Base-by-base conservation (phyloP, 2,329 filamentous ascomycete genomes). In the Pseudopithomyces chartarum region DNA sequence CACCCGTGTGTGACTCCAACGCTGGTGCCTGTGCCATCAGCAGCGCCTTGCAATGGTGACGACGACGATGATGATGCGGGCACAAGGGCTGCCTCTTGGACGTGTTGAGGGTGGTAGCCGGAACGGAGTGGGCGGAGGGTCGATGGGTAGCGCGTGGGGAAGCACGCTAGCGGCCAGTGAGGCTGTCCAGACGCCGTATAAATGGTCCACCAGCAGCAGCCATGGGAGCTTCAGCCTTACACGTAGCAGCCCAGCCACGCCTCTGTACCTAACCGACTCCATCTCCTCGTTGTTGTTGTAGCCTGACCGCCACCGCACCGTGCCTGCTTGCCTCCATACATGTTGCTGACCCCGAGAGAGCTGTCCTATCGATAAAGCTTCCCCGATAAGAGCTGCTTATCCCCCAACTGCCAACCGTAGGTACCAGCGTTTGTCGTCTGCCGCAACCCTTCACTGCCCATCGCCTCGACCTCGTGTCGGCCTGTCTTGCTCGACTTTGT, bases 191-290 rank as follows among this genome's bases (percentile, higher is more conserved):
- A 17, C 48, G 38, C 48, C 23, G 17, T 51, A 51, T 43, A 43
- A 51, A 51, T 43, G 48, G 48, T 51, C 36, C 20, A 33, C n/a
- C 36, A 33, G 36, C 48, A 51, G 48, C 48, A 20, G 22, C 29
- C 32, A 38, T 38, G 32, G 42, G 32, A 39, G 42, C 22, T 39
- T 20, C 43, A 32, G 40, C 26, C 42, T 47, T 46, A 52, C 39
- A 43, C 39, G 42, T 53, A 19, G 15, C 38, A 39, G 42, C 51
- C 42, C 42, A 53, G 51, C 51, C 51, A 53, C 51, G 42, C 39
- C 51, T 52, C 32, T 26, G 23, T 29, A 38, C 26, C 26, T n/a
- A n/a, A 23, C 13, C 23, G 23, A 42, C 36, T 22, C 6, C 1
- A 7, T 38, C 20, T 26, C n/a, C 22, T 33, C 48, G 33, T 51